These are phyloP conservation scores for Aspergillus kassunensis DNA, from an alignment of 495 filamentous ascomycete genomes.

Conservation along the genomic window DNA sequence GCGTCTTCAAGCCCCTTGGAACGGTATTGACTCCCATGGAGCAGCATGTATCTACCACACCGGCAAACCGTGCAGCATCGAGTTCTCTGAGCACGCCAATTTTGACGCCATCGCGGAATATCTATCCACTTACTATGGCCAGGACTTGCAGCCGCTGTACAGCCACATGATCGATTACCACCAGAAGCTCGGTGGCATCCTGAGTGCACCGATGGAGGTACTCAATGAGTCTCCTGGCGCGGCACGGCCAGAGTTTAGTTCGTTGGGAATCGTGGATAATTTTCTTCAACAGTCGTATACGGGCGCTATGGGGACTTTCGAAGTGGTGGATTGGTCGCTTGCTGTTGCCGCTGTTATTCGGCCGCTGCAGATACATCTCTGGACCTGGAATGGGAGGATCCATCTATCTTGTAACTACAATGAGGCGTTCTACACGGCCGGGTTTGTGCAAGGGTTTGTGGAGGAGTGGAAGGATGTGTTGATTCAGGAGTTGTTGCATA, in stretches of 20 bases:
- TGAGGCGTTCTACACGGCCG: conserved; percentile 22
- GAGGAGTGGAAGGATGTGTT: conserved; percentile 6
- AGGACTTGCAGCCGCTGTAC: not conserved
- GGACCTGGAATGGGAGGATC: conserved; percentile 20
- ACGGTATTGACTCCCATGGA: not conserved
- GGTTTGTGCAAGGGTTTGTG: conserved; percentile 16
- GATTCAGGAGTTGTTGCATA: too few relatives aligned
- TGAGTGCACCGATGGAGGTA: conserved; percentile 2
- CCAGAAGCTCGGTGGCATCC: not conserved
- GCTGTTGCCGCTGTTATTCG: conserved; percentile 17
- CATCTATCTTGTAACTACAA: conserved; percentile 20
- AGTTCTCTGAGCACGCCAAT: not conserved
- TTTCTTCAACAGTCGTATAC: conserved; percentile 10
- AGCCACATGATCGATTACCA: not conserved
- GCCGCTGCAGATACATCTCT: conserved; percentile 10
- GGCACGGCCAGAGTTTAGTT: conserved; percentile 22
- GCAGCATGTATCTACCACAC: conserved; percentile 15
- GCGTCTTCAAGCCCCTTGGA: conserved; percentile 5
- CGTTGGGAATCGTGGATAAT: conserved; percentile 19
- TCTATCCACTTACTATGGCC: not conserved
- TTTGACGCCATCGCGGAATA: conserved; percentile 9
- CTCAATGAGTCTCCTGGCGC: conserved; percentile 4
- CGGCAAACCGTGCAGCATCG: conserved; percentile 21
- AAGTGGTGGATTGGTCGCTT: conserved; percentile 23
- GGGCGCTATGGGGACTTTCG: not conserved